Evolutionary conservation across 495 filamentous ascomycete genomes (phyloP).

Genomic region (Aspergillus ellipticus): DNA sequence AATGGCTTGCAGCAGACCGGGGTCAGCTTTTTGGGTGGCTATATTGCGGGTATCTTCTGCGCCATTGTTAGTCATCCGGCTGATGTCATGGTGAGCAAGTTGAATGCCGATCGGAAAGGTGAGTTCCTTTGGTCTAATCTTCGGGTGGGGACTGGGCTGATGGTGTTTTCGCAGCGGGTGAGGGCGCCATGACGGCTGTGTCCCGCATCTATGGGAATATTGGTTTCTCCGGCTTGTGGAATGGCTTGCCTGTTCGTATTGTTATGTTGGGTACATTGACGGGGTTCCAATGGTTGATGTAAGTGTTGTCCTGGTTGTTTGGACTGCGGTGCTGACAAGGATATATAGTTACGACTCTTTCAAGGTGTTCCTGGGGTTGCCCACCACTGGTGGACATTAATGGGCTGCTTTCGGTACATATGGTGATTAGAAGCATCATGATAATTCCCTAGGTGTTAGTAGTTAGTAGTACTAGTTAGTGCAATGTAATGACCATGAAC

Average conservation of each 20-base stretch:
- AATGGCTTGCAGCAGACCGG: constrained; percentile 63
- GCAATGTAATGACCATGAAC: neutral
- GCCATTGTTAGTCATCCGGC: constrained; percentile 62
- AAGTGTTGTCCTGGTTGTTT: constrained; percentile 17
- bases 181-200: constrained; percentile 58
- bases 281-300: constrained; percentile 74
- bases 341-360: constrained; percentile 61
- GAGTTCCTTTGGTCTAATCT: constrained; percentile 17
- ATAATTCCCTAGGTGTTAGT: neutral
- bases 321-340: constrained; percentile 12
- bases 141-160: neutral
- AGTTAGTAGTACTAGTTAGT: neutral
- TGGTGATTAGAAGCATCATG: neutral
- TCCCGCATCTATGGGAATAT: constrained; percentile 69
- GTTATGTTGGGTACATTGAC: constrained; percentile 63
- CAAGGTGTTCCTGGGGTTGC: constrained; percentile 66
- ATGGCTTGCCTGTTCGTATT: constrained; percentile 62
- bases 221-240: constrained; percentile 67
- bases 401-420: neutral
- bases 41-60: constrained; percentile 69
- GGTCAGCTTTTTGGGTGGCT: constrained; percentile 65
- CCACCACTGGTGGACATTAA: constrained; percentile 62
- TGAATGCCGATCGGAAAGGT: constrained; percentile 63
- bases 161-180: constrained; percentile 48
- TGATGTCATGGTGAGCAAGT: constrained; percentile 72